Conservation (phyloP, 441 rosid genomes). For the Arabidopsis hybrid region DNA sequence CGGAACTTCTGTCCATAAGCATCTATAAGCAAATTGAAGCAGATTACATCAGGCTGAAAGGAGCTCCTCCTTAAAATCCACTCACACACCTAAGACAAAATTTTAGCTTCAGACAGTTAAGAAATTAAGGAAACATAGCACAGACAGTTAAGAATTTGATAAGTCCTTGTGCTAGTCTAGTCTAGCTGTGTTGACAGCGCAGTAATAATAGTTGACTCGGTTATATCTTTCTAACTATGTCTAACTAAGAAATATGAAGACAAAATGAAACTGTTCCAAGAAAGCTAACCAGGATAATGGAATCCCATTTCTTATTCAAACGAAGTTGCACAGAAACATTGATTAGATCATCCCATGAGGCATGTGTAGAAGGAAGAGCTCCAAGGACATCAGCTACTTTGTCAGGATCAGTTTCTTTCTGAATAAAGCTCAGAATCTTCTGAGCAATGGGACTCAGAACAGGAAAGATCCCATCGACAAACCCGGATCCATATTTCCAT, state of each 20-base stretch:
- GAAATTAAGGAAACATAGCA: neutral
- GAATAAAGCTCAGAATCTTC: constrained; percentile 63
- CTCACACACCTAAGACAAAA: constrained; percentile 71
- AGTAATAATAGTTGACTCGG: too few species aligned
- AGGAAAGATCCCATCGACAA: constrained; percentile 92
- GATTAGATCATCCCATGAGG: constrained; percentile 86
- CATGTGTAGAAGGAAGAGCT: constrained; percentile 69
- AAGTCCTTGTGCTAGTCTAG: neutral
- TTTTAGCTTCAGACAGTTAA: constrained; percentile 24
- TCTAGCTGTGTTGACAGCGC: neutral
- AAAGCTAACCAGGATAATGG: constrained; percentile 63
- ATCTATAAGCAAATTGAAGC: constrained; percentile 90
- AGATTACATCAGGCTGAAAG: constrained; percentile 79
- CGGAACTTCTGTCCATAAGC: constrained; percentile 73
- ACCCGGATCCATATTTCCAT: constrained; percentile 96
- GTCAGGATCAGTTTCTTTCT: constrained; percentile 57
- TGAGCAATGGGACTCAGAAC: constrained; percentile 83
- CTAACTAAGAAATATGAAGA: neutral
- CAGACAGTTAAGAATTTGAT: neutral
- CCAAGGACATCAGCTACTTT: constrained; percentile 61
- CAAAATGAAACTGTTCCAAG: neutral
- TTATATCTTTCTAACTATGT: too few species aligned
- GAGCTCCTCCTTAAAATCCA: constrained; percentile 87
- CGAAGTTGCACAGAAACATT: constrained; percentile 87
- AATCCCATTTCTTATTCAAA: constrained; percentile 78